Evolutionary conservation across 495 filamentous ascomycete genomes (phyloP).

Genomic region (Trichocladium antarcticum): DNA sequence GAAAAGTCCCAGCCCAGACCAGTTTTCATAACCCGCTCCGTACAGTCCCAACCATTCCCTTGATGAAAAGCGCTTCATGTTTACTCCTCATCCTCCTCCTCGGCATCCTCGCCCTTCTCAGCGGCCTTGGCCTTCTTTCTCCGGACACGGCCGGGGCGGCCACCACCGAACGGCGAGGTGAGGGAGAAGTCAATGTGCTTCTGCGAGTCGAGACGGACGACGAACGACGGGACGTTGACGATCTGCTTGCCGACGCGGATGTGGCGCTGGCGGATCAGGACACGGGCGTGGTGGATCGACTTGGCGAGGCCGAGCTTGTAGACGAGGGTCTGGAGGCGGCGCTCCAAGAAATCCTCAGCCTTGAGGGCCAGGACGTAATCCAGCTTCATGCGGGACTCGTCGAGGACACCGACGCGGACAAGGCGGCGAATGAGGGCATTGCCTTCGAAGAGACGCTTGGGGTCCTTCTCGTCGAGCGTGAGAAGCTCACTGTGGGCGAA

Average conservation of each 20-base stretch:
- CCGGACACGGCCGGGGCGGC: conserved; percentile 87
- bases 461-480: conserved; percentile 99
- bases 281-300: conserved; percentile 99
- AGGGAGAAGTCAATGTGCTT: conserved; percentile 99
- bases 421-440: conserved; percentile 99
- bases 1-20: conserved; percentile 23
- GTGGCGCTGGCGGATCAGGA: conserved; percentile 96
- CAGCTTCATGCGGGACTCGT: conserved; percentile 99
- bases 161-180: conserved; percentile 93
- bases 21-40: conserved; percentile 33
- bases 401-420: conserved; percentile 97
- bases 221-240: conserved; percentile 98
- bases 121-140: conserved; percentile 99
- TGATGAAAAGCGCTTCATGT: conserved; percentile 22
- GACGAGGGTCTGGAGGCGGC: conserved; percentile 96
- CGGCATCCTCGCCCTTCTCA: conserved; percentile 75
- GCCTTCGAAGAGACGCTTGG: conserved; percentile 99
- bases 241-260: conserved; percentile 99
- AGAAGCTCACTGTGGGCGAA: conserved; percentile 71
- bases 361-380: conserved; percentile 99
- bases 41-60: conserved; percentile 23
- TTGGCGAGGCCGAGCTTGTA: conserved; percentile 99
- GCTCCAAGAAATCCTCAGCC: conserved; percentile 98
- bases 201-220: conserved; percentile 98
- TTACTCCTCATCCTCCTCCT: conserved; percentile 82